Evolutionary conservation across 2,329 filamentous ascomycete genomes (phyloP).

Genomic region (Byssochlamys sp.): DNA sequence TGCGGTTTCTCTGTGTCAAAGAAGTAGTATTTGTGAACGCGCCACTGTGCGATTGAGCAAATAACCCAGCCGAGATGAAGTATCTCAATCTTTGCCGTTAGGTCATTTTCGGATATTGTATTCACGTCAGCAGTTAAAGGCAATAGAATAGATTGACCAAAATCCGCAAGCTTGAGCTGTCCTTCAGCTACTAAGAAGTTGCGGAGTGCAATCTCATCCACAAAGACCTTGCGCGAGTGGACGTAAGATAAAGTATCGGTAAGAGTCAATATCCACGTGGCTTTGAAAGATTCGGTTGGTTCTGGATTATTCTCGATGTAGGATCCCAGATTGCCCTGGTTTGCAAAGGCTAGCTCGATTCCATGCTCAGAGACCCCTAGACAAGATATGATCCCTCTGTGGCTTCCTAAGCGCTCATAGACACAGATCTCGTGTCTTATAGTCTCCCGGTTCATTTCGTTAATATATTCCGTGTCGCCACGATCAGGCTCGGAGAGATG

Average conservation of each 20-base stretch:
- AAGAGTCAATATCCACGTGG: conserved; percentile 9
- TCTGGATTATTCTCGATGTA: conserved; percentile 9
- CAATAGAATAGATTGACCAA: neutral
- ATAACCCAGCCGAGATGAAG: neutral
- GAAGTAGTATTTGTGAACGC: neutral
- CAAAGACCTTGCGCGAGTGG: conserved; percentile 8
- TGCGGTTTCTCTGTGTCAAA: neutral
- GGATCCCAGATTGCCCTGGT: conserved; percentile 8
- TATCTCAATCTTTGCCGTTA: neutral
- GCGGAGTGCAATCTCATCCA: conserved; percentile 11
- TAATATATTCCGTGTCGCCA: conserved; percentile 6
- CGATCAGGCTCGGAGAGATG: conserved; percentile 2
- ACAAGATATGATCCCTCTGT: conserved; percentile 9
- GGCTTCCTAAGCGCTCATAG: conserved; percentile 7
- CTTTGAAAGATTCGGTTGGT: conserved; percentile 7
- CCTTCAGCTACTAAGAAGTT: conserved; percentile 5
- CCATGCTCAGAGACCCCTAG: conserved; percentile 10
- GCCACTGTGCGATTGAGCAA: neutral
- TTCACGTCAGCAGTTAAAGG: neutral
- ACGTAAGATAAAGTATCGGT: conserved; percentile 7
- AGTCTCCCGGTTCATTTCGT: conserved; percentile 8
- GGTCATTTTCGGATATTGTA: neutral
- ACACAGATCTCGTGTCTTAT: conserved; percentile 8
- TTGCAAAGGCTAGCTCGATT: conserved; percentile 10
- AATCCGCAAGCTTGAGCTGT: neutral